Evolutionary conservation across 2,329 filamentous ascomycete species (phyloP).

Genomic region (Claviceps paspali): DNA sequence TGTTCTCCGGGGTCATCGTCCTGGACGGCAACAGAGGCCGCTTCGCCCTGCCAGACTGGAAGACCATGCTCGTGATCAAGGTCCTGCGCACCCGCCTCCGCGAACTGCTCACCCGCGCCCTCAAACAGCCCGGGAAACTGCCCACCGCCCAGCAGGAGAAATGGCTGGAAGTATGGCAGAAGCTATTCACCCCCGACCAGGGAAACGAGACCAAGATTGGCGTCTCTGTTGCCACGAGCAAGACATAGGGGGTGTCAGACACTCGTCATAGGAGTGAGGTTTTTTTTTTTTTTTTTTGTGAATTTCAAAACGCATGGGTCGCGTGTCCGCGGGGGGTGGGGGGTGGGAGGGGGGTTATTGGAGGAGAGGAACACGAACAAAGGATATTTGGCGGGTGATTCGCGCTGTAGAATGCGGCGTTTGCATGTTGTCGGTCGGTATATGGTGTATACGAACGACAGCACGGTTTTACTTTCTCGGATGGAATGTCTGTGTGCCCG

Average conservation of each 20-base stretch:
- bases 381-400: no score
- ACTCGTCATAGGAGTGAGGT: no score
- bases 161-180: slow-evolving; percentile 63
- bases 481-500: no score
- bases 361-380: no score
- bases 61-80: slow-evolving; percentile 79
- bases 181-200: slow-evolving; percentile 44
- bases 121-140: slow-evolving; percentile 50
- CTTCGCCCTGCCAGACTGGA: slow-evolving; percentile 79
- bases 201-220: slow-evolving; percentile 18
- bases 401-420: no score
- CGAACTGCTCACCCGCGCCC: slow-evolving; percentile 57
- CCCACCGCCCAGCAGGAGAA: slow-evolving; percentile 52
- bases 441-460: no score
- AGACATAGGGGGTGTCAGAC: slow-evolving; percentile 18
- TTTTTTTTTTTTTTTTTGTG: no score
- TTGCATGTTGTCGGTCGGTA: no score
- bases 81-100: slow-evolving; percentile 56
- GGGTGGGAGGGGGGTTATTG: no score
- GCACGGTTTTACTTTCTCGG: no score
- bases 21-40: slow-evolving; percentile 77
- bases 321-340: no score
- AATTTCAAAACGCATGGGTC: no score
- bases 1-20: slow-evolving; percentile 75
- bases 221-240: slow-evolving; percentile 12